Percentiles rank a stretch among this genome's conserved stretches.
Evolutionary conservation across 192 early-diverging fungal genomes (phyloP).

Genomic region (Umbelopsis isabellina): DNA sequence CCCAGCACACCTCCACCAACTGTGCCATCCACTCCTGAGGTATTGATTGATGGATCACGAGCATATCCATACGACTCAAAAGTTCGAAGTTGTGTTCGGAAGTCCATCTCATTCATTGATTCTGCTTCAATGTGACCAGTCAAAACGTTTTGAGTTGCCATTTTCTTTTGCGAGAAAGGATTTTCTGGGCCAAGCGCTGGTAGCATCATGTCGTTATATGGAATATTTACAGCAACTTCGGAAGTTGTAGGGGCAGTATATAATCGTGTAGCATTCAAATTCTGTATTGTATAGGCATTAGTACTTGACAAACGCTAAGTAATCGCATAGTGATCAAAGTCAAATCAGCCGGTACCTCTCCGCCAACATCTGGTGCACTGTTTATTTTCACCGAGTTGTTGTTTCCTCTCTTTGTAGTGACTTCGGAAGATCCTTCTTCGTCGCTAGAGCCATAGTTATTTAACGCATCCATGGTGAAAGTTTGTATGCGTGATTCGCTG

Average conservation of each 20-base stretch:
- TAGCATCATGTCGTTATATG: conserved; percentile 59
- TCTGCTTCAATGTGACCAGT: conserved; percentile 83
- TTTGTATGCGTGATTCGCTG: neutral
- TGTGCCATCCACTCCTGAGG: conserved; percentile 38
- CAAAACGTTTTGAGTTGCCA: conserved; percentile 55
- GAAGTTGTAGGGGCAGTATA: conserved; percentile 62
- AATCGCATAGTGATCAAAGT: neutral
- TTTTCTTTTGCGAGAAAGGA: conserved; percentile 48
- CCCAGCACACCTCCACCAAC: conserved; percentile 52
- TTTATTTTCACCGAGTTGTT: conserved; percentile 35
- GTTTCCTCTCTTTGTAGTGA: neutral
- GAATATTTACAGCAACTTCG: conserved; percentile 55
- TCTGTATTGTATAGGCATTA: neutral
- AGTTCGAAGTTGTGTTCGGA: conserved; percentile 84
- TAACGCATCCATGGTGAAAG: conserved; percentile 33
- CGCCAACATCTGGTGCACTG: conserved; percentile 55
- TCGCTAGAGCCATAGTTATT: conserved; percentile 41
- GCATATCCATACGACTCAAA: conserved; percentile 83
- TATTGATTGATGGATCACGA: conserved; percentile 70
- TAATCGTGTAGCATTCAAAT: conserved; percentile 32
- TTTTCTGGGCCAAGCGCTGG: conserved; percentile 58
- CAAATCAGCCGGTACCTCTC: conserved; percentile 43
- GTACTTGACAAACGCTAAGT: neutral
- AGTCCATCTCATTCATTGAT: conserved; percentile 69
- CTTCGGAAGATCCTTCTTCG: conserved; percentile 26